Percentiles rank a stretch among this genome's conserved stretches.
Evolutionary conservation across 768 basidiomycete species (phyloP).

Genomic region (Leccinellum luteum): DNA sequence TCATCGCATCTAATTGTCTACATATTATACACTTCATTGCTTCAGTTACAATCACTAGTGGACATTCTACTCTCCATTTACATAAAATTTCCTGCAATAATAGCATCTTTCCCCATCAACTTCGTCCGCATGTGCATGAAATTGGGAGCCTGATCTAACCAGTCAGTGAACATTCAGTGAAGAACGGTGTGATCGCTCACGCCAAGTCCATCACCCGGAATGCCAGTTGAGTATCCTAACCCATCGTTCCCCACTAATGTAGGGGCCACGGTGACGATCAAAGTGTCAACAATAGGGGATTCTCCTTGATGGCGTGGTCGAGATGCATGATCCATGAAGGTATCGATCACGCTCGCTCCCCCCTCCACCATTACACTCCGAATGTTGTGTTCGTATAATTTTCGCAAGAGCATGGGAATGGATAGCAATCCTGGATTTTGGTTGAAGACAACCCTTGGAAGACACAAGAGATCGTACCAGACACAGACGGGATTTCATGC

Average conservation of each 20-base stretch:
- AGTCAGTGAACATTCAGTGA: neutral
- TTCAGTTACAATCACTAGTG: neutral
- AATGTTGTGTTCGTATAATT: conserved; percentile 56
- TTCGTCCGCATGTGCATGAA: conserved; percentile 29
- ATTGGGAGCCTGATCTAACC: conserved; percentile 17
- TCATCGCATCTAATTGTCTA: neutral
- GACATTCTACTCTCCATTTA: conserved; percentile 10
- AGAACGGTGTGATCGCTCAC: conserved; percentile 6
- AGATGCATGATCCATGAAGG: conserved; percentile 30
- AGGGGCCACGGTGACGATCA: conserved; percentile 88
- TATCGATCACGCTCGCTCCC: conserved; percentile 77
- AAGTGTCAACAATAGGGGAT: conserved; percentile 53
- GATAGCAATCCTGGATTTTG: conserved; percentile 36
- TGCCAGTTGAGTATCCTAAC: conserved; percentile 47
- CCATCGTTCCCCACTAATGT: conserved; percentile 75
- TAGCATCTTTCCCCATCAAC: conserved; percentile 33
- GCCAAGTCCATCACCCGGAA: conserved; percentile 13
- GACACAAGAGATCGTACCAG: conserved; percentile 31
- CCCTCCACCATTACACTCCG: conserved; percentile 93
- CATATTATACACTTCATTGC: neutral
- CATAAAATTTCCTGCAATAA: conserved; percentile 28
- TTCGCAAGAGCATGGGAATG: conserved; percentile 47
- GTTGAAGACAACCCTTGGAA: neutral
- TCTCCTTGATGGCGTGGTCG: conserved; percentile 5
- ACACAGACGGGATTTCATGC: conserved; percentile 44